Percentiles rank a stretch among this genome's conserved stretches.
Conservation (phyloP, 495 filamentous ascomycete species). For the Apiosordaria backusii region DNA sequence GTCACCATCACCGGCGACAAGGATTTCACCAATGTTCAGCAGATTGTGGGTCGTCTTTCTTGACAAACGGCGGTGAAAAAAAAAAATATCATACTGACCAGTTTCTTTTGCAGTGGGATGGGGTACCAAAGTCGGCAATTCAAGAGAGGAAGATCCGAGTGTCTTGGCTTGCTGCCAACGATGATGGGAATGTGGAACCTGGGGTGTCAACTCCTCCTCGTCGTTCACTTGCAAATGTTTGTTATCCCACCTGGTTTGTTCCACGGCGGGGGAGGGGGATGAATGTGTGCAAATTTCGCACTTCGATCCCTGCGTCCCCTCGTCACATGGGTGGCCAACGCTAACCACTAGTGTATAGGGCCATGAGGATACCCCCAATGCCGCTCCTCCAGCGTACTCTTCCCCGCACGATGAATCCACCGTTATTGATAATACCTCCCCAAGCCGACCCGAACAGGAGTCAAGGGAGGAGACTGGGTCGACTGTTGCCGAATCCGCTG, state of each 20-base stretch:
- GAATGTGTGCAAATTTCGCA: not conserved
- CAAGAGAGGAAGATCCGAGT: conserved; percentile 98
- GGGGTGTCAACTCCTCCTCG: conserved; percentile 28
- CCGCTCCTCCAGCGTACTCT: conserved; percentile 27
- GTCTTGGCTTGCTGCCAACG: conserved; percentile 57
- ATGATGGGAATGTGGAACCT: conserved; percentile 18
- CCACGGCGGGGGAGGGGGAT: not conserved
- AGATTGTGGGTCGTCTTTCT: conserved; percentile 65
- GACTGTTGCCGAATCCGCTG: conserved; percentile 32
- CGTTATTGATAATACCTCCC: conserved; percentile 14
- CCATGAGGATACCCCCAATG: conserved; percentile 33
- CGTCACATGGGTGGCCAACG: not conserved
- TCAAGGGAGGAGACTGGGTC: conserved; percentile 16
- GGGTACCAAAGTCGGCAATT: conserved; percentile 69
- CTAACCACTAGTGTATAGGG: not conserved
- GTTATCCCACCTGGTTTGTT: conserved; percentile 17
- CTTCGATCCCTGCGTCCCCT: not conserved
- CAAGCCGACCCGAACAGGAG: conserved; percentile 31
- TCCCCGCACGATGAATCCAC: conserved; percentile 27
- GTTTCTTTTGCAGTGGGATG: conserved; percentile 58
- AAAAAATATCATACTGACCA: conserved; percentile 26
- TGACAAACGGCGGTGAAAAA: not conserved
- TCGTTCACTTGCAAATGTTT: conserved; percentile 28
- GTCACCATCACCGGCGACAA: conserved; percentile 78
- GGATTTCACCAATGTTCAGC: conserved; percentile 71